Evolutionary conservation across 2,329 filamentous ascomycete species (phyloP).

Genomic region (Arachnomyces sp.): DNA sequence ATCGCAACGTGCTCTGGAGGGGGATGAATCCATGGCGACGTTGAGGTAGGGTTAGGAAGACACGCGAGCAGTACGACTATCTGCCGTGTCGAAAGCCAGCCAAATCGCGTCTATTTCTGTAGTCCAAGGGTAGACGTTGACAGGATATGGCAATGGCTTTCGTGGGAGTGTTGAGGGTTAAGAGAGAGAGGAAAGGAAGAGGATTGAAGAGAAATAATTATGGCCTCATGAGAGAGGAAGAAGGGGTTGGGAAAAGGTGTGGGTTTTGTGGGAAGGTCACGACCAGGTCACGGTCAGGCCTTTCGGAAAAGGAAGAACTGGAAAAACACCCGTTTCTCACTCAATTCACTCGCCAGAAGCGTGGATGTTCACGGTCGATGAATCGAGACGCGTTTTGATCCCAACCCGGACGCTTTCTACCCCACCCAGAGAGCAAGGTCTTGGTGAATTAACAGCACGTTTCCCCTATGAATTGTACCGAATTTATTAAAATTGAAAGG

Average conservation of each 20-base stretch:
- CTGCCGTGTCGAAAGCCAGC: background rate
- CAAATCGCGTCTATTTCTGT: constrained; percentile 5
- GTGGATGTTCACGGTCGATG: too few species aligned
- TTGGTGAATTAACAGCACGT: too few species aligned
- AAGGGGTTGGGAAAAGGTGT: background rate
- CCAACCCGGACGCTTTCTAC: too few species aligned
- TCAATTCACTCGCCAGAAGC: too few species aligned
- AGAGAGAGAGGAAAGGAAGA: background rate
- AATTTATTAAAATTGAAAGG: too few species aligned
- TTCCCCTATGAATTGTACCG: too few species aligned
- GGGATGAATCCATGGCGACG: constrained; percentile 32
- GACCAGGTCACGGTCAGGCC: constrained; percentile 9
- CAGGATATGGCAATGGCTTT: constrained; percentile 1
- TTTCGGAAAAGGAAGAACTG: too few species aligned
- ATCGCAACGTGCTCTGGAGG: constrained; percentile 24
- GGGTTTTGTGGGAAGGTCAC: constrained; percentile 3
- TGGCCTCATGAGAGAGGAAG: constrained; percentile 5
- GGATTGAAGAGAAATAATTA: constrained; percentile 1
- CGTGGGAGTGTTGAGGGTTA: background rate
- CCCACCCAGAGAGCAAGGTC: too few species aligned
- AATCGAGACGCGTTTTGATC: too few species aligned
- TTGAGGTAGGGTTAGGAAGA: constrained; percentile 11
- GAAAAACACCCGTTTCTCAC: too few species aligned
- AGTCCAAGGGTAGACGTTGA: too few species aligned
- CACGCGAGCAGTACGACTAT: constrained; percentile 4